Evolutionary conservation across 768 basidiomycete species (phyloP).

Genomic region (Pleurotus salmoneostramineus): DNA sequence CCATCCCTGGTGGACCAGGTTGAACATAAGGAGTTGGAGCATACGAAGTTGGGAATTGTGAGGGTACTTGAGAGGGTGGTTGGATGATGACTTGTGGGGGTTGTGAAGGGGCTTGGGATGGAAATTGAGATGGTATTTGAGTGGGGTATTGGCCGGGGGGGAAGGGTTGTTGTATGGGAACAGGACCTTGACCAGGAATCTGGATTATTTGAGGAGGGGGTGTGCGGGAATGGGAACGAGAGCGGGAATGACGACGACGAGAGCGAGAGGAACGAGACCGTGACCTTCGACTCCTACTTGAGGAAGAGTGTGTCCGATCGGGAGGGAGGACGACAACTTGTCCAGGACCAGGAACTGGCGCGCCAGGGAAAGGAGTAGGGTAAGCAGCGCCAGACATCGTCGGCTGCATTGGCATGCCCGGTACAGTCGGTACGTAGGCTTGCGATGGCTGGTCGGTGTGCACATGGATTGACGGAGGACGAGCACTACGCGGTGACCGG

Average conservation of each 20-base stretch:
- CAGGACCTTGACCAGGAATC: not conserved
- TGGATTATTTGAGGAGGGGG: slow-evolving; percentile 4
- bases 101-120: not conserved
- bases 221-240: slow-evolving; percentile 7
- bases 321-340: slow-evolving; percentile 1
- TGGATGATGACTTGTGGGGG: not conserved
- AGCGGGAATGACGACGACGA: not conserved
- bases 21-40: not conserved
- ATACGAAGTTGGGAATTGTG: not conserved
- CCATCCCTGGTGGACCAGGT: not conserved
- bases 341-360: not conserved
- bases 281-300: not conserved
- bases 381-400: not conserved
- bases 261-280: not conserved
- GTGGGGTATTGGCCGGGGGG: not conserved
- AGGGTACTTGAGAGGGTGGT: not conserved
- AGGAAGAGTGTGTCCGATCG: not conserved
- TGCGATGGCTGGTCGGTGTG: slow-evolving; percentile 1
- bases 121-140: not conserved
- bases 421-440: slow-evolving; percentile 1
- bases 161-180: not conserved
- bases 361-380: not conserved
- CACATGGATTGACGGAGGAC: not conserved
- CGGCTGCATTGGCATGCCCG: not conserved
- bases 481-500: not conserved